Evolutionary conservation across 192 early-diverging fungal species (phyloP).

Genomic region (Coemansia sp.): DNA sequence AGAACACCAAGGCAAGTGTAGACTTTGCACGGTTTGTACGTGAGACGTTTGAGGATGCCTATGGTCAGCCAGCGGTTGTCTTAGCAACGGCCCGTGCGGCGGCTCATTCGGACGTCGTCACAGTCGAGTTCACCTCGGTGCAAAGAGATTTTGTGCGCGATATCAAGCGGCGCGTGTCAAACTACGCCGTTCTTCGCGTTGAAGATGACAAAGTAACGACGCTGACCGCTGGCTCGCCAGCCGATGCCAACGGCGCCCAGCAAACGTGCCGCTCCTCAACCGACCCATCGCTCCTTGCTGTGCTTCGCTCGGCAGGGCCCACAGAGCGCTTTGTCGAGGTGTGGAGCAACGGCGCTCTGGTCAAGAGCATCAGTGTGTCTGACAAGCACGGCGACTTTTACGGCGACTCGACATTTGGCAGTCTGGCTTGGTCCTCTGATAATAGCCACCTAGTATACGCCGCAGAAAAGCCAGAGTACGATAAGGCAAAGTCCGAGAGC

Average conservation of each 20-base stretch:
- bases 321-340: conserved; percentile 60
- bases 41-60: conserved; percentile 33
- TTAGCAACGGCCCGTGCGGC: conserved; percentile 15
- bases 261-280: conserved; percentile 36
- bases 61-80: conserved; percentile 14
- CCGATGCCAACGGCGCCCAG: conserved; percentile 32
- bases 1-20: conserved; percentile 25
- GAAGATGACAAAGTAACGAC: conserved; percentile 16
- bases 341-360: conserved; percentile 56
- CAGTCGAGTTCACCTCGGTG: conserved; percentile 29
- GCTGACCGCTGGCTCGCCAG: conserved; percentile 33
- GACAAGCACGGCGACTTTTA: conserved; percentile 71
- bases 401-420: conserved; percentile 65
- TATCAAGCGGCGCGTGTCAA: conserved; percentile 48
- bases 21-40: conserved; percentile 29
- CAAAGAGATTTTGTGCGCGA: conserved; percentile 60
- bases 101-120: conserved; percentile 15
- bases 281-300: conserved; percentile 40
- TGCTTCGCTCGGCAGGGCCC: conserved; percentile 32
- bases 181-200: conserved; percentile 37
- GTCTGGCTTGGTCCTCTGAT: conserved; percentile 60
- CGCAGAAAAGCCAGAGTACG: conserved; percentile 62
- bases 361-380: conserved; percentile 64
- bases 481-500: conserved; percentile 25
- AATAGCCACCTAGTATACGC: conserved; percentile 62